phyloP scores from a whole-genome alignment of 495 filamentous ascomycete species.

The Aspergillus homomorphus region DNA sequence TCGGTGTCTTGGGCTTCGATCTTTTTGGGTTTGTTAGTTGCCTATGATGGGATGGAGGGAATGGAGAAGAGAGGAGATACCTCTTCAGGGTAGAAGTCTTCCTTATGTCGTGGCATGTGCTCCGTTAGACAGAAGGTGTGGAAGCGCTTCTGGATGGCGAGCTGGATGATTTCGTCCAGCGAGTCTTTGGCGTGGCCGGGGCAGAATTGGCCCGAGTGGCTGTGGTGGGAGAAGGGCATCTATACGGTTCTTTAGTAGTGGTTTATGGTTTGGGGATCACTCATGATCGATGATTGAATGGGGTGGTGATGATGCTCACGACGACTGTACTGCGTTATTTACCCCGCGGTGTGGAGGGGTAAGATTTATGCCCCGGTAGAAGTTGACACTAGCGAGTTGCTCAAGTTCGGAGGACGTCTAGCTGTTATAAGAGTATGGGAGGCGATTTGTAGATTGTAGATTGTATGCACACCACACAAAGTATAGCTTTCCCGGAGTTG shows the following conservation, averaged over 20 bases:
- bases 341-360: slow-evolving; percentile 1
- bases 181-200: slow-evolving; percentile 77
- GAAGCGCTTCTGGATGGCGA: slow-evolving; percentile 76
- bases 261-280: neutral
- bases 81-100: slow-evolving; percentile 93
- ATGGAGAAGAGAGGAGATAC: slow-evolving; percentile 40
- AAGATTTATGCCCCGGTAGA: too few species aligned
- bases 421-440: too few species aligned
- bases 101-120: slow-evolving; percentile 79
- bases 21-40: slow-evolving; percentile 23
- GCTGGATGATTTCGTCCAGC: slow-evolving; percentile 77
- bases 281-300: neutral
- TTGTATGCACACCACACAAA: neutral
- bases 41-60: neutral
- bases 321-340: neutral
- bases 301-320: neutral
- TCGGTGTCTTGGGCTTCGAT: slow-evolving; percentile 39
- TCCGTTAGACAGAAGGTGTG: slow-evolving; percentile 86
- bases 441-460: neutral
- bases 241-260: neutral
- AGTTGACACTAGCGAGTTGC: too few species aligned
- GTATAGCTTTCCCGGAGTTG: neutral
- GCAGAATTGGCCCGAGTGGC: slow-evolving; percentile 97
- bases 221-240: slow-evolving; percentile 99
- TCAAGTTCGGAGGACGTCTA: too few species aligned